Evolutionary conservation across 2,329 filamentous ascomycete species (phyloP).

Genomic region (Aspergillus calidoustus): DNA sequence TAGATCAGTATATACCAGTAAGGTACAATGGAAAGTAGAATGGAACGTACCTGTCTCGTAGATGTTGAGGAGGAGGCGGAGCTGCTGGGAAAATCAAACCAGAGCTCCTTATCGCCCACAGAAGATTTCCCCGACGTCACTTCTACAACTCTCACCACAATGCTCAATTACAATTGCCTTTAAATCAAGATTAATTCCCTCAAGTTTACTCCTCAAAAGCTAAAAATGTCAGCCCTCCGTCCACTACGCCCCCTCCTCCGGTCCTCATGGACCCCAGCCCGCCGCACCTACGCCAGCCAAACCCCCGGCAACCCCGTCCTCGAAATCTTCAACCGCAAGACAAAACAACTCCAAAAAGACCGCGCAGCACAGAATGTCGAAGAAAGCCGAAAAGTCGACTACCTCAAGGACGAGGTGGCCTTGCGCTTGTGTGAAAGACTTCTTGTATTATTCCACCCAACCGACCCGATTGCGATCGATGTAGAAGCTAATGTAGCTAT

Average conservation of each 20-base stretch:
- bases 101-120: constrained; percentile 8
- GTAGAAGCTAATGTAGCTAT: constrained; percentile 12
- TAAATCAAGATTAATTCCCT: not conserved
- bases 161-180: not conserved
- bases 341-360: constrained; percentile 92
- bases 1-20: not conserved
- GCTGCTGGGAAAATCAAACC: not conserved
- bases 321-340: constrained; percentile 86
- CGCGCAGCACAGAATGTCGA: constrained; percentile 74
- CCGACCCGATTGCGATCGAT: not conserved
- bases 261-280: not conserved
- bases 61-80: constrained; percentile 5
- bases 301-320: constrained; percentile 76
- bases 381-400: constrained; percentile 80
- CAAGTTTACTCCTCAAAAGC: not conserved
- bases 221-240: constrained; percentile 25
- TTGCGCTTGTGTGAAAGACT: constrained; percentile 81
- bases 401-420: constrained; percentile 91
- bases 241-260: constrained; percentile 16
- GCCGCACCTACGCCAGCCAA: constrained; percentile 74
- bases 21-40: not conserved
- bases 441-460: constrained; percentile 59
- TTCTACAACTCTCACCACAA: not conserved
- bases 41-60: not conserved
- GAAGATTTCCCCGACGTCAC: constrained; percentile 11